A percentile compares a stretch with the other conserved stretches of the same genome.
phyloP scores from a whole-genome alignment of 2,329 filamentous ascomycete genomes.

The Metarhizium humberi region DNA sequence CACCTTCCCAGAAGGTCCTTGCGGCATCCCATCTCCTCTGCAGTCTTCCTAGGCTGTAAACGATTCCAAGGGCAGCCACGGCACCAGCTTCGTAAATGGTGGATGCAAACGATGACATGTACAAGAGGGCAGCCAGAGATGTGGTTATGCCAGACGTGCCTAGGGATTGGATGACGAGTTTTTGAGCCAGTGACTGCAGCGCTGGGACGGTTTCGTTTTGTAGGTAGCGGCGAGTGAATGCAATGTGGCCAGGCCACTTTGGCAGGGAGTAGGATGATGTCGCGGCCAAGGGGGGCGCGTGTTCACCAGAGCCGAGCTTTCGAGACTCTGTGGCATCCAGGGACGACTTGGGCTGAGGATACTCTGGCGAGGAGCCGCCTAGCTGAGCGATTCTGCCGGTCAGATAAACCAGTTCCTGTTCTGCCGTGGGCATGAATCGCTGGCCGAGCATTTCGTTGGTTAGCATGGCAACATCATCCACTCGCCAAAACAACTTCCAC shows the following conservation, averaged over 20 bases:
- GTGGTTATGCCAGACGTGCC: constrained; percentile 58
- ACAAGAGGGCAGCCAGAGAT: constrained; percentile 45
- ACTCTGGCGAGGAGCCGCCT: constrained; percentile 18
- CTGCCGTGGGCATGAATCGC: constrained; percentile 68
- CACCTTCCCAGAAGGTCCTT: constrained; percentile 52
- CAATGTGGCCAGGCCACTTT: constrained; percentile 68
- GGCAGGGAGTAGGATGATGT: constrained; percentile 15
- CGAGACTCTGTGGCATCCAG: constrained; percentile 8
- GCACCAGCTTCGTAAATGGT: constrained; percentile 52
- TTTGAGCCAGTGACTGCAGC: constrained; percentile 64
- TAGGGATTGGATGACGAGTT: constrained; percentile 64
- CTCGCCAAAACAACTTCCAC: constrained; percentile 95
- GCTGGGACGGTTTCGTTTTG: constrained; percentile 58
- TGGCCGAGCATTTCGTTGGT: constrained; percentile 68
- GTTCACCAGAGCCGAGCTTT: constrained; percentile 15
- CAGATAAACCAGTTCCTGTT: constrained; percentile 75
- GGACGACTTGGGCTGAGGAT: constrained; percentile 25
- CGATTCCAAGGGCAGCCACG: constrained; percentile 50
- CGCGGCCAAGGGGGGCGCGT: constrained; percentile 15
- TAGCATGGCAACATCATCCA: constrained; percentile 83
- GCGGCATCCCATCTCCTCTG: constrained; percentile 55
- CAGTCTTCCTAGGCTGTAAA: constrained; percentile 49
- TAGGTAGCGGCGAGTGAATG: constrained; percentile 58
- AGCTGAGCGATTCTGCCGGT: constrained; percentile 61
- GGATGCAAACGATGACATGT: constrained; percentile 44